Conservation (phyloP, 768 basidiomycete genomes). For the Tubosaeta brunneosetosa region DNA sequence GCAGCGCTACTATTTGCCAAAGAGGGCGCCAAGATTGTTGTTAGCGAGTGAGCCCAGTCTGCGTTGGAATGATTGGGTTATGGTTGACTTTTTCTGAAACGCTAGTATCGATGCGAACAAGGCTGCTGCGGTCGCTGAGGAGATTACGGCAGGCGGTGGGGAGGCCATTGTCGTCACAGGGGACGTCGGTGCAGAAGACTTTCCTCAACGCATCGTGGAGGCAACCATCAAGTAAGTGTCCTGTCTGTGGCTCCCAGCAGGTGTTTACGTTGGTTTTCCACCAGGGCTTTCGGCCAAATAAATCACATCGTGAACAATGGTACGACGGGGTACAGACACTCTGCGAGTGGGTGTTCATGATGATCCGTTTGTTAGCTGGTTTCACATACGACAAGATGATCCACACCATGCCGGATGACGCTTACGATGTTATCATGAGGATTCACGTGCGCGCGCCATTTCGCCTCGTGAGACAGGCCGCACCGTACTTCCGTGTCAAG, state of each 20-base stretch:
- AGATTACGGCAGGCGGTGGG: constrained; percentile 71
- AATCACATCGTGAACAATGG: constrained; percentile 87
- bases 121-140: constrained; percentile 59
- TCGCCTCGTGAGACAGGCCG: constrained; percentile 77
- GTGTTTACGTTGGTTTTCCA: background rate
- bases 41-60: constrained; percentile 59
- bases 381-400: constrained; percentile 87
- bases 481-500: constrained; percentile 82
- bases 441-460: constrained; percentile 86
- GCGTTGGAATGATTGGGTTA: background rate
- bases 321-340: constrained; percentile 18
- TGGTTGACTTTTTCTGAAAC: constrained; percentile 1
- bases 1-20: constrained; percentile 74
- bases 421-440: constrained; percentile 76
- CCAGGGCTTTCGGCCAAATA: constrained; percentile 74
- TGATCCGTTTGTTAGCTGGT: constrained; percentile 40
- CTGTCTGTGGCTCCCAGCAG: background rate
- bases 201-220: constrained; percentile 72
- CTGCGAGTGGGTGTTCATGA: background rate
- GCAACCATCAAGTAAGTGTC: constrained; percentile 69
- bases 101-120: constrained; percentile 68
- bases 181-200: constrained; percentile 80
- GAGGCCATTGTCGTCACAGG: constrained; percentile 71
- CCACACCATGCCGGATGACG: constrained; percentile 80
- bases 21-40: constrained; percentile 84